Conservation (phyloP, 345 rosid genomes). For the Salix purpurea region DNA sequence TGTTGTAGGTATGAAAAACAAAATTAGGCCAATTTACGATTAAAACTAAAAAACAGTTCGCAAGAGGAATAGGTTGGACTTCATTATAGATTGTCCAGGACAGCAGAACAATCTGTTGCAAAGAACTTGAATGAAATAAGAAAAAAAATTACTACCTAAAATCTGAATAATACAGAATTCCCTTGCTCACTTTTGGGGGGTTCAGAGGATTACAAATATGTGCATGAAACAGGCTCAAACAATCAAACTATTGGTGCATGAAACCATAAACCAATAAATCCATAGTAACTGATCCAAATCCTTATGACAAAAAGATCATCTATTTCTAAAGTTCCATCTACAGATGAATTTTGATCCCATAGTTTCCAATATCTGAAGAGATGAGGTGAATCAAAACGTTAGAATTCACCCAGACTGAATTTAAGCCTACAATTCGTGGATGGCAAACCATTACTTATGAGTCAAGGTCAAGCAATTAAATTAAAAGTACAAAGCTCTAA, state of each 20-base stretch:
- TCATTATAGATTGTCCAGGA: not conserved
- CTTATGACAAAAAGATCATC: not conserved
- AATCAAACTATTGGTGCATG: not conserved
- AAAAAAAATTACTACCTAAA: not conserved
- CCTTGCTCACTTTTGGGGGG: not conserved
- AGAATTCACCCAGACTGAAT: not conserved
- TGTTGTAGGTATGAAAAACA: not conserved
- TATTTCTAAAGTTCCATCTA: not conserved
- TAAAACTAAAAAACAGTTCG: not conserved
- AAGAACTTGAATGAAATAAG: not conserved
- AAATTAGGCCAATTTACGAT: conserved; percentile 9
- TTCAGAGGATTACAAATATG: not conserved
- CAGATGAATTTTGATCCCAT: not conserved
- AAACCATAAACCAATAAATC: not conserved
- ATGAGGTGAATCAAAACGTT: not conserved
- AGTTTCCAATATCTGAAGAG: not conserved
- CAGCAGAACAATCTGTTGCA: not conserved
- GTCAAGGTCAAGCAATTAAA: not conserved
- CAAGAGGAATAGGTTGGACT: not conserved
- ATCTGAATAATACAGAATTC: not conserved
- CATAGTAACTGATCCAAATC: not conserved
- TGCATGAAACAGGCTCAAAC: not conserved
- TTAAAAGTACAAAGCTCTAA: not conserved
- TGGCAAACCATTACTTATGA: not conserved
- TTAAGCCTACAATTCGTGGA: not conserved